A percentile compares a stretch with the other conserved stretches of the same genome.
phyloP scores from a whole-genome alignment of 2,329 filamentous ascomycete genomes.

The Camillea tinctor region DNA sequence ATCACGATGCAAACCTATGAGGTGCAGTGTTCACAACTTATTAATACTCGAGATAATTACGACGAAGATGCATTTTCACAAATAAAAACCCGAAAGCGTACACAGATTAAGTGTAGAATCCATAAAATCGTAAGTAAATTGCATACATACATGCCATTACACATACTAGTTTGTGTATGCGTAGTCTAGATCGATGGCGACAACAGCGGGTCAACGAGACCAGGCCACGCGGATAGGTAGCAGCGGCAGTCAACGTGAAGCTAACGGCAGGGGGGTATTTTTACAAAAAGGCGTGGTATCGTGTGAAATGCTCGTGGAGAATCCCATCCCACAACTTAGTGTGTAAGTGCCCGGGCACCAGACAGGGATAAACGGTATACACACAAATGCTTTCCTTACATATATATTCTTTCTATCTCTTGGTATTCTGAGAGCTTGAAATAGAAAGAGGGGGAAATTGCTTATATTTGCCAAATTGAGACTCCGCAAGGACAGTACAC shows the following conservation, averaged over 20 bases:
- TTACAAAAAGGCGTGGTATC: constrained; percentile 5
- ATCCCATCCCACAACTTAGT: constrained; percentile 6
- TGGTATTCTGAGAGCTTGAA: background rate
- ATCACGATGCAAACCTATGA: background rate
- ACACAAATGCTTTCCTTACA: background rate
- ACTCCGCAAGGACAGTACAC: background rate
- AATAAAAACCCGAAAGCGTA: background rate
- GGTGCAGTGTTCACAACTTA: background rate
- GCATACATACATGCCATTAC: no score
- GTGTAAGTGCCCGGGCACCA: background rate
- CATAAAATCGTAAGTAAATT: background rate
- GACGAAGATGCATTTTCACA: background rate
- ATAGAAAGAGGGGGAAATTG: background rate
- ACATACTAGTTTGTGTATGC: background rate
- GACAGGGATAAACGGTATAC: background rate
- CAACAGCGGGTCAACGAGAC: constrained; percentile 5
- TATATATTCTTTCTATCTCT: background rate
- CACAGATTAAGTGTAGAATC: background rate
- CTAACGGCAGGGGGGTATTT: constrained; percentile 13
- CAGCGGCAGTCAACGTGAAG: constrained; percentile 13
- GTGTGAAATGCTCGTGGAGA: constrained; percentile 10
- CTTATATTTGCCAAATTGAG: background rate
- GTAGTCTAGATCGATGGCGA: constrained; percentile 6
- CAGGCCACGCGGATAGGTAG: constrained; percentile 24
- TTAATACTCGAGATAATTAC: background rate